Percentiles rank a stretch among this genome's conserved stretches.
phyloP scores from a whole-genome alignment of 2,329 filamentous ascomycete species.

The Aspergillus candidus region DNA sequence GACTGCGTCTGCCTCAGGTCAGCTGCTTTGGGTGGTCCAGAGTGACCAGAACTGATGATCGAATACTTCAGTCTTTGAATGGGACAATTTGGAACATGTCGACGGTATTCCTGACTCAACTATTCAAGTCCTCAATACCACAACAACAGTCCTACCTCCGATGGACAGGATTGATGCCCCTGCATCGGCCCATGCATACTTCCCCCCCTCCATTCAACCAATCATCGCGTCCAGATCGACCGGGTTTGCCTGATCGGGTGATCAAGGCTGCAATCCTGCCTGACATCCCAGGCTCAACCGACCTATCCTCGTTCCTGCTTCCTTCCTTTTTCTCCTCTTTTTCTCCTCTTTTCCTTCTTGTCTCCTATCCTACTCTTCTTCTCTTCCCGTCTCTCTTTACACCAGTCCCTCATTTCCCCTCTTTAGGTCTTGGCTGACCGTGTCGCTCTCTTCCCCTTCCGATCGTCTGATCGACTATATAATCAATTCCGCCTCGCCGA shows the following conservation, averaged over 20 bases:
- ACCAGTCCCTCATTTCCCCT: background rate
- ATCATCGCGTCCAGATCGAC: background rate
- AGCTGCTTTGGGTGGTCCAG: too few species aligned
- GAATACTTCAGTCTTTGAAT: background rate
- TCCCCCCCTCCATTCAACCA: background rate
- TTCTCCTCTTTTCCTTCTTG: constrained; percentile 1
- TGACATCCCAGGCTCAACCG: background rate
- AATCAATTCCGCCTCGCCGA: constrained; percentile 4
- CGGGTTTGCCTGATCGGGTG: background rate
- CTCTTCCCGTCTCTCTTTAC: background rate
- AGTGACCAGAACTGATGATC: constrained; percentile 1
- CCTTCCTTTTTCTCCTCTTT: background rate
- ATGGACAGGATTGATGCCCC: background rate
- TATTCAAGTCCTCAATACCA: background rate
- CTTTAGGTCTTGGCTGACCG: background rate
- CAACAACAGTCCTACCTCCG: too few species aligned
- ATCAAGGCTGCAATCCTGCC: background rate
- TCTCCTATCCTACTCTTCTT: constrained; percentile 6
- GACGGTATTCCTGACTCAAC: too few species aligned
- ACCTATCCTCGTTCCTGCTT: background rate
- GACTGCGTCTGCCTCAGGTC: too few species aligned
- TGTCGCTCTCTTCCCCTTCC: background rate
- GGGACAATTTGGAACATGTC: background rate
- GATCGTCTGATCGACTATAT: constrained; percentile 6
- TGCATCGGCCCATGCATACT: background rate